Conservation (phyloP, 2,329 filamentous ascomycete genomes). For the Berkeleyomyces basicola region DNA sequence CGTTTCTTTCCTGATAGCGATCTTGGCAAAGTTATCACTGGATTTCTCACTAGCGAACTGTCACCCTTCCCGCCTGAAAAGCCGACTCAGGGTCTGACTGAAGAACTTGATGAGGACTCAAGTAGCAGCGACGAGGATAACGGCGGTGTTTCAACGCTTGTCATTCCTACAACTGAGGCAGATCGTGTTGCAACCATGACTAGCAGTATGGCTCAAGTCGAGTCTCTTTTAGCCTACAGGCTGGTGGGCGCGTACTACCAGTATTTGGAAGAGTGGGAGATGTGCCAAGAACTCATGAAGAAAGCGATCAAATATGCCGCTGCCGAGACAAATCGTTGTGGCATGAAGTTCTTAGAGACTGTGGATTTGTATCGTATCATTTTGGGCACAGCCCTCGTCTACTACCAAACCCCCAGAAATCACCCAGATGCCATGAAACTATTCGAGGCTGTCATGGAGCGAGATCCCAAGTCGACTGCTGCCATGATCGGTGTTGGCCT, state of each 20-base stretch:
- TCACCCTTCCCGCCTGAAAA: slow-evolving; percentile 54
- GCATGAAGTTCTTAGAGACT: slow-evolving; percentile 51
- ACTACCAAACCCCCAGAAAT: slow-evolving; percentile 77
- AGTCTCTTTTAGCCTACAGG: slow-evolving; percentile 68
- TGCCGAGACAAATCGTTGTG: slow-evolving; percentile 47
- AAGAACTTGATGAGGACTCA: slow-evolving; percentile 29
- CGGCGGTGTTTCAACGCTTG: slow-evolving; percentile 34
- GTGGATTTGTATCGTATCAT: slow-evolving; percentile 59
- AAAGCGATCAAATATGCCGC: slow-evolving; percentile 49
- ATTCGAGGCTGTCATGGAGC: slow-evolving; percentile 64
- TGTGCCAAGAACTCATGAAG: slow-evolving; percentile 60
- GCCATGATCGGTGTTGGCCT: slow-evolving; percentile 81
- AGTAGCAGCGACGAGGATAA: slow-evolving; percentile 40
- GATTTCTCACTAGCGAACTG: slow-evolving; percentile 65
- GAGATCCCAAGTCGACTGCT: slow-evolving; percentile 58
- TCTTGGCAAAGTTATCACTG: slow-evolving; percentile 64
- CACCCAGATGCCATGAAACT: slow-evolving; percentile 76
- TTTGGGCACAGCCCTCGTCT: slow-evolving; percentile 75
- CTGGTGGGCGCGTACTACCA: slow-evolving; percentile 73
- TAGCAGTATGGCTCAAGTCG: slow-evolving; percentile 47
- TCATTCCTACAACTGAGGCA: slow-evolving; percentile 50
- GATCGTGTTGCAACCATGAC: slow-evolving; percentile 70
- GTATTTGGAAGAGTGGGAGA: slow-evolving; percentile 70
- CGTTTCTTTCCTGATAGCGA: slow-evolving; percentile 71
- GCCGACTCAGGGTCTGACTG: slow-evolving; percentile 16